Conservation (phyloP, 1,284 basidiomycete species). For the Abortiporus biennis region DNA sequence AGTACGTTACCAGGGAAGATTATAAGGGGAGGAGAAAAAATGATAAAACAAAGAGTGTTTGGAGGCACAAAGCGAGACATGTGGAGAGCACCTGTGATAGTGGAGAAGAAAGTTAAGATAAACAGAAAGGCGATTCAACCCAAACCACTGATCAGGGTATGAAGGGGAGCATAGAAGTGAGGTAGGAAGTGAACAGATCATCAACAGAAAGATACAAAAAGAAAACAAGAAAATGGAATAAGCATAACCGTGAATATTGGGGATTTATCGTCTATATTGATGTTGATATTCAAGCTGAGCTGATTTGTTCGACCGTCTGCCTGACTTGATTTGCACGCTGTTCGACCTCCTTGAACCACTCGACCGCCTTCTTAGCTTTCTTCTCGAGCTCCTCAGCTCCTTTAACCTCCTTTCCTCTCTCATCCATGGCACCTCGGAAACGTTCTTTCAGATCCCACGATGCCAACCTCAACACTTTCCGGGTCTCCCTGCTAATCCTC, state of each 20-base stretch:
- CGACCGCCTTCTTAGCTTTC: conserved; percentile 65
- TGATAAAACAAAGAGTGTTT: background rate
- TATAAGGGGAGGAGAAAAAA: background rate
- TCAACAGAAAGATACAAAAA: background rate
- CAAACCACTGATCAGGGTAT: background rate
- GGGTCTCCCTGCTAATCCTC: conserved; percentile 80
- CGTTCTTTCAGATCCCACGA: conserved; percentile 88
- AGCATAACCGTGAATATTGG: background rate
- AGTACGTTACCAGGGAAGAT: background rate
- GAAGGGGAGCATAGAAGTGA: background rate
- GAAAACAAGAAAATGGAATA: background rate
- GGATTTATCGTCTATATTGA: background rate
- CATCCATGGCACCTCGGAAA: conserved; percentile 80
- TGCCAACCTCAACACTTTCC: conserved; percentile 92
- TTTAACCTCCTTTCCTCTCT: conserved; percentile 70
- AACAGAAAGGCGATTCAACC: background rate
- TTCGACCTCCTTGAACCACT: conserved; percentile 63
- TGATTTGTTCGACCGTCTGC: conserved; percentile 22
- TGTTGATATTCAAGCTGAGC: conserved; percentile 16
- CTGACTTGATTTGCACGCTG: conserved; percentile 54
- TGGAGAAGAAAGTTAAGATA: background rate
- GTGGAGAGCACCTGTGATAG: background rate
- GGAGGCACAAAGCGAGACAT: background rate
- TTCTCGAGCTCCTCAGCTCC: conserved; percentile 71
- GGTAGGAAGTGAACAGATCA: background rate